Evolutionary conservation across 1,139 yeast species (phyloP).

Genomic region (Nakaseomyces delphensis): DNA sequence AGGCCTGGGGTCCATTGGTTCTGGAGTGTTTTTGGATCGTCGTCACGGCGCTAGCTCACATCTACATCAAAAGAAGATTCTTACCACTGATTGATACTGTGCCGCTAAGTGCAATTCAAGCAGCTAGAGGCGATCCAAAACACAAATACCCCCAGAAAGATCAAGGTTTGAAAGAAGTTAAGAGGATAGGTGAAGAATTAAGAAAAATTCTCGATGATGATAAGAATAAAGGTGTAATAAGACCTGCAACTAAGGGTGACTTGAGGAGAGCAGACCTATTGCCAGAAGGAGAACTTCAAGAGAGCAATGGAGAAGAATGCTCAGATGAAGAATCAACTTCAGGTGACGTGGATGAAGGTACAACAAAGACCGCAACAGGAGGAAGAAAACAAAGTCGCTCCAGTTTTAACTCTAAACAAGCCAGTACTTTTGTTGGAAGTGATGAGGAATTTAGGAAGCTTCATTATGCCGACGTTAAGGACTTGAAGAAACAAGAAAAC

Average conservation of each 20-base stretch:
- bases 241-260: constrained; percentile 33
- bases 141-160: constrained; percentile 43
- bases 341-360: neutral
- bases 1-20: constrained; percentile 66
- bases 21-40: constrained; percentile 48
- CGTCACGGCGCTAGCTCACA: constrained; percentile 46
- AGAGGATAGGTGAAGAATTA: constrained; percentile 40
- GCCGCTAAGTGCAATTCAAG: constrained; percentile 64
- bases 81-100: constrained; percentile 56
- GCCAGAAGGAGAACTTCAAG: constrained; percentile 12
- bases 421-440: constrained; percentile 24
- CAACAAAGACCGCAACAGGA: constrained; percentile 6
- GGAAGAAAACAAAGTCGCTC: constrained; percentile 4
- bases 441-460: constrained; percentile 24
- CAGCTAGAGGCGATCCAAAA: constrained; percentile 45
- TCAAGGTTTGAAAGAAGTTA: constrained; percentile 53
- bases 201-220: constrained; percentile 29
- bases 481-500: constrained; percentile 10
- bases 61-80: constrained; percentile 50
- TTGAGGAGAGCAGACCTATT: constrained; percentile 29
- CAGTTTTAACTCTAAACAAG: constrained; percentile 8
- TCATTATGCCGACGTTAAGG: constrained; percentile 19
- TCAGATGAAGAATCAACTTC: neutral
- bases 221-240: constrained; percentile 16
- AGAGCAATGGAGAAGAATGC: neutral